These are phyloP conservation scores for Penicillium sp. DNA, from an alignment of 2,329 filamentous ascomycete genomes.

Conservation along the genomic window DNA sequence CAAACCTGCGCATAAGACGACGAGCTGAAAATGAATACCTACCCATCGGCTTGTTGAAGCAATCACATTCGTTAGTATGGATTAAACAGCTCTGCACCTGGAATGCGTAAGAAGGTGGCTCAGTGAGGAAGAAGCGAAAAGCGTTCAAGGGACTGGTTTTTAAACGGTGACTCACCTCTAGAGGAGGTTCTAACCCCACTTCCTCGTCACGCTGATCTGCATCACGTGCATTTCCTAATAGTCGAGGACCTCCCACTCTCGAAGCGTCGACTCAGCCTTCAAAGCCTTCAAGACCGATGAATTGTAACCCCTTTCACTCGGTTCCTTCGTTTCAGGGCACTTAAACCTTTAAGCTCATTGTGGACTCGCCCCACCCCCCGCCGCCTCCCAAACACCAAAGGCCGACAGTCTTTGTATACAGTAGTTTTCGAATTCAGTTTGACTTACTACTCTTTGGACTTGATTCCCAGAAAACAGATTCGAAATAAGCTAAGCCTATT, in stretches of 20 bases:
- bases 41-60: not conserved
- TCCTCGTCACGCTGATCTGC: not conserved
- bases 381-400: not conserved
- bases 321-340: not conserved
- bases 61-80: conserved; percentile 4
- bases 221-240: conserved; percentile 6
- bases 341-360: conserved; percentile 1
- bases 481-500: no score
- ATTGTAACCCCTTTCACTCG: no score
- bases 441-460: no score
- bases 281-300: no score
- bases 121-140: conserved; percentile 1
- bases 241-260: conserved; percentile 4
- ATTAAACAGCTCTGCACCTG: conserved; percentile 7
- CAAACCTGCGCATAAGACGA: not conserved
- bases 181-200: conserved; percentile 8
- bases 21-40: conserved; percentile 8
- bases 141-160: conserved; percentile 6
- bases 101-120: conserved; percentile 7
- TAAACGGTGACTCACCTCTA: conserved; percentile 2
- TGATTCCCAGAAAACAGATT: no score
- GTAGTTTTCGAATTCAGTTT: no score
- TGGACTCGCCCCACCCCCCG: not conserved
- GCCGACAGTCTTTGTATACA: not conserved
- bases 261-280: conserved; percentile 1